These are phyloP conservation scores for Endogone sp. DNA, from an alignment of 192 early-diverging fungal genomes.

Conservation along the genomic window DNA sequence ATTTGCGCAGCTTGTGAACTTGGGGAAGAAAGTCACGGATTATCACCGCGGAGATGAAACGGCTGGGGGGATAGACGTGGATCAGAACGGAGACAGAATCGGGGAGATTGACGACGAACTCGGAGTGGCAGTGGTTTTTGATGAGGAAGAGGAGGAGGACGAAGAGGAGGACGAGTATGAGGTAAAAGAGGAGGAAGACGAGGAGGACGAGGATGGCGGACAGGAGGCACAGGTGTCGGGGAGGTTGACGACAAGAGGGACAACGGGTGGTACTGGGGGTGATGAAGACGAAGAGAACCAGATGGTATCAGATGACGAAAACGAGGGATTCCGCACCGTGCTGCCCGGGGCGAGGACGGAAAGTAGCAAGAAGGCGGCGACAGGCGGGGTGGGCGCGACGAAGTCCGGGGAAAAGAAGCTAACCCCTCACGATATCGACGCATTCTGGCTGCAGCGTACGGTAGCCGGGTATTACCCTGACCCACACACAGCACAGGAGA, in stretches of 20 bases:
- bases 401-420: slow-evolving; percentile 36
- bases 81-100: slow-evolving; percentile 48
- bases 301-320: slow-evolving; percentile 45
- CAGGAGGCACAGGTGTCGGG: slow-evolving; percentile 31
- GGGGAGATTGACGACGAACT: slow-evolving; percentile 79
- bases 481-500: slow-evolving; percentile 82
- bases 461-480: slow-evolving; percentile 82
- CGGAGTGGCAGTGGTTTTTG: slow-evolving; percentile 95
- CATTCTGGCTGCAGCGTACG: slow-evolving; percentile 95
- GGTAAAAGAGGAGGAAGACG: slow-evolving; percentile 52
- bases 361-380: neutral
- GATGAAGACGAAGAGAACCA: slow-evolving; percentile 40
- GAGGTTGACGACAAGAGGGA: slow-evolving; percentile 25
- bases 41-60: slow-evolving; percentile 58
- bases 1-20: slow-evolving; percentile 85
- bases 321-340: slow-evolving; percentile 51
- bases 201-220: slow-evolving; percentile 52
- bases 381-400: neutral
- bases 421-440: slow-evolving; percentile 84
- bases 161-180: slow-evolving; percentile 67
- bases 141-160: slow-evolving; percentile 90
- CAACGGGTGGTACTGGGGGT: slow-evolving; percentile 28
- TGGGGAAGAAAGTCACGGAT: slow-evolving; percentile 95
- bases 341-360: slow-evolving; percentile 15
- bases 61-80: slow-evolving; percentile 49